Conservation (phyloP, 179 eudicot genomes). For the Beta lomatogona region DNA sequence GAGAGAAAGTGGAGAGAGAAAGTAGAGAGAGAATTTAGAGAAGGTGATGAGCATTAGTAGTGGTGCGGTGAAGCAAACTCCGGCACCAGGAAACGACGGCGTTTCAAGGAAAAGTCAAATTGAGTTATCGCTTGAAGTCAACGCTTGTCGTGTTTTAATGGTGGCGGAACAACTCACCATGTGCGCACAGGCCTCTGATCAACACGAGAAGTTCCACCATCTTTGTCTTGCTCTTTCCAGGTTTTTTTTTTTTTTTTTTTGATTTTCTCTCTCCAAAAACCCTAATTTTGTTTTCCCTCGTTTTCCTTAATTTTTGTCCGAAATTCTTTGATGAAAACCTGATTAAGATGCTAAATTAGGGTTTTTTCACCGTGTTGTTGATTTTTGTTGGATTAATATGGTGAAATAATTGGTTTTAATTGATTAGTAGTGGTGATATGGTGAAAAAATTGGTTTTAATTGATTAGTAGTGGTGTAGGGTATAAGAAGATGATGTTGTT, state of each 20-base stretch:
- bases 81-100: background rate
- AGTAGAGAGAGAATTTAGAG: too few relatives aligned
- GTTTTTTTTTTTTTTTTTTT: constrained; percentile 23
- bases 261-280: background rate
- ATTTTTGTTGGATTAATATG: background rate
- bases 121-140: constrained; percentile 5
- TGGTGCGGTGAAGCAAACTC: background rate
- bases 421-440: background rate
- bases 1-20: background rate
- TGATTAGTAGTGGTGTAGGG: background rate
- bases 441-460: background rate
- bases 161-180: constrained; percentile 32
- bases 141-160: constrained; percentile 21
- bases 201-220: constrained; percentile 43
- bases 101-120: background rate
- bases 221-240: constrained; percentile 83
- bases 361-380: background rate
- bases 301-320: background rate
- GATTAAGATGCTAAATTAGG: background rate
- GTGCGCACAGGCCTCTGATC: background rate
- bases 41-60: background rate
- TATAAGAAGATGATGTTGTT: background rate
- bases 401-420: background rate
- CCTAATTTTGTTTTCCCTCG: constrained; percentile 4
- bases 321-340: background rate